Conservation (phyloP, 805 yeast species). For the Starmerella floricola region DNA sequence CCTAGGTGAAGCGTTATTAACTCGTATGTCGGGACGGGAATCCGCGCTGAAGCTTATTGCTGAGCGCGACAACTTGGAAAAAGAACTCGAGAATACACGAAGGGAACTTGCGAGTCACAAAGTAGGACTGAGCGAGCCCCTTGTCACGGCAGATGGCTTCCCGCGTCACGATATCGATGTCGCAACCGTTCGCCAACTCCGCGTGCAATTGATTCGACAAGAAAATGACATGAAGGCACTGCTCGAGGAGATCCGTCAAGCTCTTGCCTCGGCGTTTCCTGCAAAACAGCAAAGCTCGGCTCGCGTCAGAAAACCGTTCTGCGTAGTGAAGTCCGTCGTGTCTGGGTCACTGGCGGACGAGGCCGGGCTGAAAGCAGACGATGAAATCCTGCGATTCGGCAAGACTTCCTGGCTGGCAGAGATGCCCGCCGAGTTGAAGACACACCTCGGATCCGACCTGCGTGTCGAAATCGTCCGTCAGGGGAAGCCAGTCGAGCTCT, state of each 20-base stretch:
- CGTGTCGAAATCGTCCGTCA: slow-evolving; percentile 4
- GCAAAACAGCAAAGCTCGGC: neutral
- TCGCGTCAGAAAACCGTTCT: slow-evolving; percentile 21
- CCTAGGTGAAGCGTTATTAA: too few species aligned
- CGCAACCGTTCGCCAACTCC: slow-evolving; percentile 45
- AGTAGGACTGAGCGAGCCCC: slow-evolving; percentile 50
- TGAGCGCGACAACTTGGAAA: slow-evolving; percentile 30
- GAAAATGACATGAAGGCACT: slow-evolving; percentile 55
- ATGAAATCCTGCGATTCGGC: slow-evolving; percentile 45
- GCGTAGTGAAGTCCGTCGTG: slow-evolving; percentile 38
- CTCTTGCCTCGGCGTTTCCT: slow-evolving; percentile 35
- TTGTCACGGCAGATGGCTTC: slow-evolving; percentile 64
- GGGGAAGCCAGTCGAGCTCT: neutral
- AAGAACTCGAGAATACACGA: slow-evolving; percentile 33
- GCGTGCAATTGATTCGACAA: slow-evolving; percentile 54
- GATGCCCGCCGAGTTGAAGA: slow-evolving; percentile 30
- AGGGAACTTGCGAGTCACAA: slow-evolving; percentile 36
- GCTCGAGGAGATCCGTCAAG: slow-evolving; percentile 35
- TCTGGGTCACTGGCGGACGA: slow-evolving; percentile 43
- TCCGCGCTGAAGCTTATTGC: slow-evolving; percentile 16
- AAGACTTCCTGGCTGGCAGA: slow-evolving; percentile 45
- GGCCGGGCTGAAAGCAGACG: slow-evolving; percentile 46
- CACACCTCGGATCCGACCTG: neutral
- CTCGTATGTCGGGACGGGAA: slow-evolving; percentile 9
- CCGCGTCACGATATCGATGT: slow-evolving; percentile 81